These are phyloP conservation scores for Penstemon eatonii DNA, from an alignment of 257 asterid genomes.

Conservation along the genomic window DNA sequence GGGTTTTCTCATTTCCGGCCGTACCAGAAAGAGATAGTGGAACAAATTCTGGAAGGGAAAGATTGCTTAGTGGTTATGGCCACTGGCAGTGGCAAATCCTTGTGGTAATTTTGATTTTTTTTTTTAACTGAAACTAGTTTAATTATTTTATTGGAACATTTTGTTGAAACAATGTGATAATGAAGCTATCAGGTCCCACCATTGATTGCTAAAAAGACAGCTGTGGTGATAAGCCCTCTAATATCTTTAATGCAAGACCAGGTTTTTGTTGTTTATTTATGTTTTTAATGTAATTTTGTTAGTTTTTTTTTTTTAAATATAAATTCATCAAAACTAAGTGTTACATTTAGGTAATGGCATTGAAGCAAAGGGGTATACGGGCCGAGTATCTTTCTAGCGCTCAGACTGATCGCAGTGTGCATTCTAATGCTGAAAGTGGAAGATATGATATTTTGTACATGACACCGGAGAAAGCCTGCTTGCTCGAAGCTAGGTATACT, in stretches of 20 bases:
- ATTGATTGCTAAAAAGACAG: conserved; percentile 68
- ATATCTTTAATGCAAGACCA: conserved; percentile 97
- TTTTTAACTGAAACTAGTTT: neutral
- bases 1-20: conserved; percentile 88
- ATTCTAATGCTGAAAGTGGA: conserved; percentile 67
- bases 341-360: conserved; percentile 73
- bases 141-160: conserved; percentile 3
- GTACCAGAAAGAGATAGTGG: conserved; percentile 80
- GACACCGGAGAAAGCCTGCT: conserved; percentile 88
- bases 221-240: conserved; percentile 85
- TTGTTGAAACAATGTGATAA: conserved; percentile 21
- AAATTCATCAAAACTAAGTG: neutral
- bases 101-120: conserved; percentile 52
- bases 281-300: neutral
- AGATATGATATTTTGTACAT: conserved; percentile 63
- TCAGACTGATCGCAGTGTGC: conserved; percentile 60
- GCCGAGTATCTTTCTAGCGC: conserved; percentile 91
- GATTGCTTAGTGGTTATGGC: conserved; percentile 93
- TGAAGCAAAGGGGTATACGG: conserved; percentile 79
- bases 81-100: conserved; percentile 95
- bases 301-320: neutral
- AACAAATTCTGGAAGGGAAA: conserved; percentile 59
- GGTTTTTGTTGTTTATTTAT: conserved; percentile 42
- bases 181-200: conserved; percentile 95
- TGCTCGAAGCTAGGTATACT: conserved; percentile 58